These are phyloP conservation scores for Lodderomyces orthopsilosis DNA, from an alignment of 1,139 yeast genomes.

Conservation along the genomic window DNA sequence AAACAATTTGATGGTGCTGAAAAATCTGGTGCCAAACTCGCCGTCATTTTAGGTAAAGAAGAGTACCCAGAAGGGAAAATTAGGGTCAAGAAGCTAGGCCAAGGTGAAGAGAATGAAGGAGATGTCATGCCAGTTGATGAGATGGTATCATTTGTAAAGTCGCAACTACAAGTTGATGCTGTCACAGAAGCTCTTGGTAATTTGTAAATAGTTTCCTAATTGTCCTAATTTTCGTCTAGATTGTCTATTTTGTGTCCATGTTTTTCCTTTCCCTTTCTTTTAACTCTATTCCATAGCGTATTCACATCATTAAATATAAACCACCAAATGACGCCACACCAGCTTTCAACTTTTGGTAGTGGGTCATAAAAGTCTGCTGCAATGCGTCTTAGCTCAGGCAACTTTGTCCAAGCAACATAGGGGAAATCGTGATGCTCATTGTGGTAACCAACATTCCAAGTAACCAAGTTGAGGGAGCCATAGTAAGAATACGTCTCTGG, in stretches of 20 bases:
- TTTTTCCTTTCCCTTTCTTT: slow-evolving; percentile 50
- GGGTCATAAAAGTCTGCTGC: slow-evolving; percentile 84
- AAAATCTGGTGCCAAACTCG: slow-evolving; percentile 84
- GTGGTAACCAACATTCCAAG: slow-evolving; percentile 94
- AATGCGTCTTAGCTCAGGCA: slow-evolving; percentile 60
- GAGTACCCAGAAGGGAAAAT: slow-evolving; percentile 79
- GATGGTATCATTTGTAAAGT: slow-evolving; percentile 53
- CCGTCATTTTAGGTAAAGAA: slow-evolving; percentile 93
- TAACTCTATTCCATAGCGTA: slow-evolving; percentile 76
- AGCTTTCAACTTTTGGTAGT: slow-evolving; percentile 71
- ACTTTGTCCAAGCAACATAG: slow-evolving; percentile 83
- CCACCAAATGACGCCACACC: slow-evolving; percentile 75
- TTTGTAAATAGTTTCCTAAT: slow-evolving; percentile 2
- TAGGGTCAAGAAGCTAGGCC: slow-evolving; percentile 84
- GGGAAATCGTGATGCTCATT: slow-evolving; percentile 97
- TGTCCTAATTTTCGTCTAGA: slow-evolving; percentile 21
- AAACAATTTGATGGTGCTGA: slow-evolving; percentile 98
- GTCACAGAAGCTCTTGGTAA: slow-evolving; percentile 35
- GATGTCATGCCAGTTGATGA: slow-evolving; percentile 64
- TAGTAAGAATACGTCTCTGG: slow-evolving; percentile 86
- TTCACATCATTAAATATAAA: slow-evolving; percentile 69
- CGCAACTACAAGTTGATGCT: slow-evolving; percentile 56
- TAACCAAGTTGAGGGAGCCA: slow-evolving; percentile 70
- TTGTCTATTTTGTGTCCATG: slow-evolving; percentile 26
- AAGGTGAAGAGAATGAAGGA: slow-evolving; percentile 86